These are phyloP conservation scores for Cercis canadensis DNA, from an alignment of 306 rosid species.

Conservation along the genomic window DNA sequence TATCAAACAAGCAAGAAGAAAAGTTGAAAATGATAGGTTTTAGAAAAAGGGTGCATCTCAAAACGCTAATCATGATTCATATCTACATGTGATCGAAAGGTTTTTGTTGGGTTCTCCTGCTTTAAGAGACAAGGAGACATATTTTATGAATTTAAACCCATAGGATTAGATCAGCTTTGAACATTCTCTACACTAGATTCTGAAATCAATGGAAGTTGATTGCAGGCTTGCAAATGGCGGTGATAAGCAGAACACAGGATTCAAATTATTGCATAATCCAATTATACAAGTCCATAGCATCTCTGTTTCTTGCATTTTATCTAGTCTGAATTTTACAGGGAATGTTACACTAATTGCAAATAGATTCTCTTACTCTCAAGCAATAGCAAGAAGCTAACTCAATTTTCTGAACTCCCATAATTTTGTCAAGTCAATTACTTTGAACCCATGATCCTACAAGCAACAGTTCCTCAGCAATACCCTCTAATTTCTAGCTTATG, in stretches of 20 bases:
- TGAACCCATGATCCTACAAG: too few species aligned
- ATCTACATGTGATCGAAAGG: constrained; percentile 13
- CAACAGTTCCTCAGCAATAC: too few species aligned
- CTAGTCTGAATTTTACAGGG: too few species aligned
- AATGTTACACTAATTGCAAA: too few species aligned
- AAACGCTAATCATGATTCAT: not conserved
- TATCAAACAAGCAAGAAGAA: constrained; percentile 5
- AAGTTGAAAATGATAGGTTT: not conserved
- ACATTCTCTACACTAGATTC: not conserved
- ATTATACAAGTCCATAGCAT: too few species aligned
- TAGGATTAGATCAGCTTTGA: not conserved
- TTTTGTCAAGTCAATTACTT: too few species aligned
- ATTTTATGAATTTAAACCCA: not conserved
- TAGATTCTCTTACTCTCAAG: too few species aligned
- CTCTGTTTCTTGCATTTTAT: too few species aligned
- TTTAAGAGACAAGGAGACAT: constrained; percentile 21
- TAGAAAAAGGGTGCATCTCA: not conserved
- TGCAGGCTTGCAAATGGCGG: not conserved
- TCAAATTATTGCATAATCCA: too few species aligned
- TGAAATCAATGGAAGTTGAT: not conserved
- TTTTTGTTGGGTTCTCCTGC: constrained; percentile 19
- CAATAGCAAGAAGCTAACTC: too few species aligned
- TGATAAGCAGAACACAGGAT: not conserved
- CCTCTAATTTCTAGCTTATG: too few species aligned
- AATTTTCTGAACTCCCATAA: too few species aligned